phyloP scores from a whole-genome alignment of 768 basidiomycete genomes.

The Suillus placidus region DNA sequence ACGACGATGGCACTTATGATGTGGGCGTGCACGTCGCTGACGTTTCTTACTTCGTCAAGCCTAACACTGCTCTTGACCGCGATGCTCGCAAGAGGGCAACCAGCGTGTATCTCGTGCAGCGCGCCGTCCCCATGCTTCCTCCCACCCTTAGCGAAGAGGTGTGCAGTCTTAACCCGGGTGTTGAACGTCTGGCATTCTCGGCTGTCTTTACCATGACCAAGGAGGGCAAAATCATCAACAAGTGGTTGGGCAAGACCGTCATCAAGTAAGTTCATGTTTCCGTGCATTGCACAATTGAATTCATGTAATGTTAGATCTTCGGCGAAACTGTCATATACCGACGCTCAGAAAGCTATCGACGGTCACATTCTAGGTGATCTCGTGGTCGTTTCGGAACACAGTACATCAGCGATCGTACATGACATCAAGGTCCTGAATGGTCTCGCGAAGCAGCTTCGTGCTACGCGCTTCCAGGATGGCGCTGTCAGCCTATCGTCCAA shows the following conservation, averaged over 20 bases:
- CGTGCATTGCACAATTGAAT: conserved; percentile 1
- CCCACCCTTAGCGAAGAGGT: conserved; percentile 90
- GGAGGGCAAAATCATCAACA: conserved; percentile 81
- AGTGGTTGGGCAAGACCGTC: conserved; percentile 92
- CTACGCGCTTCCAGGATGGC: conserved; percentile 77
- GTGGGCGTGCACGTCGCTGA: conserved; percentile 97
- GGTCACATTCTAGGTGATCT: conserved; percentile 61
- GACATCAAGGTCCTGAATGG: conserved; percentile 74
- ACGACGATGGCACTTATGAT: conserved; percentile 91
- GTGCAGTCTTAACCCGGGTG: conserved; percentile 87
- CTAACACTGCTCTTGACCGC: conserved; percentile 95
- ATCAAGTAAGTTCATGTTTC: conserved; percentile 64
- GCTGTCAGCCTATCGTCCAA: conserved; percentile 71
- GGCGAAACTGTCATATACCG: conserved; percentile 79
- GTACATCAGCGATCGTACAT: conserved; percentile 60
- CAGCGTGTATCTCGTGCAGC: conserved; percentile 95
- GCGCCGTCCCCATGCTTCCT: conserved; percentile 96
- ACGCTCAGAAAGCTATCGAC: conserved; percentile 83
- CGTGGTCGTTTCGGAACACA: conserved; percentile 59
- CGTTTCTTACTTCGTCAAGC: conserved; percentile 93
- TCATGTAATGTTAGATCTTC: conserved; percentile 61
- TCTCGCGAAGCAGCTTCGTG: conserved; percentile 73
- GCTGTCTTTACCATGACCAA: conserved; percentile 82
- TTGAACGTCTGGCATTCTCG: conserved; percentile 91
- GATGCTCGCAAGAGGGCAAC: conserved; percentile 98